phyloP scores from a whole-genome alignment of 345 rosid genomes.

The Pelargonium nanum region DNA sequence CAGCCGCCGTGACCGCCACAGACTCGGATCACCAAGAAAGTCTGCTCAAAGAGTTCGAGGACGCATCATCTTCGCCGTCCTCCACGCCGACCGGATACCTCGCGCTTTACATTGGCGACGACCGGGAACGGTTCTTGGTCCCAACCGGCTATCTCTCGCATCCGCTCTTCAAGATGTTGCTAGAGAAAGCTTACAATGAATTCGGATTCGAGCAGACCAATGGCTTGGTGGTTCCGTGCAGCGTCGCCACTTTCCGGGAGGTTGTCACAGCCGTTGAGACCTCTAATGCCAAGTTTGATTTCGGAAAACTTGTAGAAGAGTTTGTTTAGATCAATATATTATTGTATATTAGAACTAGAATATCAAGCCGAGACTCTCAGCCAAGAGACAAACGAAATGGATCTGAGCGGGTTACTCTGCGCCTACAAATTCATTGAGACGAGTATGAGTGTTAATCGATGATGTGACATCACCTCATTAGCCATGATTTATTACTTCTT shows the following conservation, averaged over 20 bases:
- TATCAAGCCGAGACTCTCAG: no score
- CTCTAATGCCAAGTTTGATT: conserved; percentile 56
- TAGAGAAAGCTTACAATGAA: conserved; percentile 69
- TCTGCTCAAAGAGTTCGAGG: conserved; percentile 29
- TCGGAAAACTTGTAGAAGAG: conserved; percentile 64
- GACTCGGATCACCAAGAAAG: conserved; percentile 29
- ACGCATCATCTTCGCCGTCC: conserved; percentile 3
- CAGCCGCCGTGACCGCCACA: conserved; percentile 12
- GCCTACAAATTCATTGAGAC: no score
- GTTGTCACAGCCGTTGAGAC: conserved; percentile 58
- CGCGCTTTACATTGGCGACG: conserved; percentile 73
- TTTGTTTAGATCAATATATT: no score
- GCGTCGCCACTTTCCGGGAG: conserved; percentile 55
- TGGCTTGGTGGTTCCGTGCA: conserved; percentile 68
- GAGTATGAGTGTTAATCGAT: no score
- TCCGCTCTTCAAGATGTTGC: conserved; percentile 71
- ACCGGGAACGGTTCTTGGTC: conserved; percentile 51
- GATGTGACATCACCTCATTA: no score
- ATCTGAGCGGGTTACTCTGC: no score
- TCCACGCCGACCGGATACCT: conserved; percentile 62
- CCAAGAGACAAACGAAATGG: no score
- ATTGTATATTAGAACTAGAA: no score
- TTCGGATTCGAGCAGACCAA: conserved; percentile 40
- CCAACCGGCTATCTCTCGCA: conserved; percentile 67
- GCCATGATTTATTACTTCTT: no score